phyloP scores from a whole-genome alignment of 768 basidiomycete species.

The Kwoniella shandongensis region DNA sequence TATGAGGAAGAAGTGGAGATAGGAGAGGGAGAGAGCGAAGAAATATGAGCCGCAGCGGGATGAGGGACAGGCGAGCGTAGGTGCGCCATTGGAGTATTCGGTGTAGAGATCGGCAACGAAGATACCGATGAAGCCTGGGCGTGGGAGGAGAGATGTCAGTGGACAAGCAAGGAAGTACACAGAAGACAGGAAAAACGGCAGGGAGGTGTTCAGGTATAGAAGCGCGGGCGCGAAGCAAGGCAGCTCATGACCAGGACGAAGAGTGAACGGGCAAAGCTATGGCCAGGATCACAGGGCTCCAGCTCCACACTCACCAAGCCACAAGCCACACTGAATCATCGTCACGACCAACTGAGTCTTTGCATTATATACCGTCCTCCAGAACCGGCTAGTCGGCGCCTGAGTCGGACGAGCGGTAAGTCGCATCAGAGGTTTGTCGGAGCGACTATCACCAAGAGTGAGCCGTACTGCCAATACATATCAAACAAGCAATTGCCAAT shows the following conservation, averaged over 20 bases:
- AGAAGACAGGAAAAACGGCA: too few relatives aligned
- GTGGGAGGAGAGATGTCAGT: neutral
- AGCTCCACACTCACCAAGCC: slow-evolving; percentile 1
- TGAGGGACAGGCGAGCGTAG: neutral
- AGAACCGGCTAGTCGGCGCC: too few relatives aligned
- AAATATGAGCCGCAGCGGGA: slow-evolving; percentile 2
- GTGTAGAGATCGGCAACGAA: neutral
- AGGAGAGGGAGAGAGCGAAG: neutral
- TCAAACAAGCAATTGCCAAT: neutral
- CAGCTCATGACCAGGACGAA: too few relatives aligned
- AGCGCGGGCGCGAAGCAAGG: too few relatives aligned
- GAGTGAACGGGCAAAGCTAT: too few relatives aligned
- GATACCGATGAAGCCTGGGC: neutral
- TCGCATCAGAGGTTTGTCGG: neutral
- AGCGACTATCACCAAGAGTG: neutral
- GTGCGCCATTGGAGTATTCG: neutral
- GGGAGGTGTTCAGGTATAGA: too few relatives aligned
- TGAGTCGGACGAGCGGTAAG: neutral
- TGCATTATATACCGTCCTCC: neutral
- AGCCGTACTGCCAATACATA: neutral
- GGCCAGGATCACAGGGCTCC: too few relatives aligned
- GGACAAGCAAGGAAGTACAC: neutral
- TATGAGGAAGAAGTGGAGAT: neutral
- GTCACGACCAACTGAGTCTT: neutral
- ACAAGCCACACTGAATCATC: neutral